Conservation (phyloP, 2,329 filamentous ascomycete genomes). For the Diaporthe nobilis region DNA sequence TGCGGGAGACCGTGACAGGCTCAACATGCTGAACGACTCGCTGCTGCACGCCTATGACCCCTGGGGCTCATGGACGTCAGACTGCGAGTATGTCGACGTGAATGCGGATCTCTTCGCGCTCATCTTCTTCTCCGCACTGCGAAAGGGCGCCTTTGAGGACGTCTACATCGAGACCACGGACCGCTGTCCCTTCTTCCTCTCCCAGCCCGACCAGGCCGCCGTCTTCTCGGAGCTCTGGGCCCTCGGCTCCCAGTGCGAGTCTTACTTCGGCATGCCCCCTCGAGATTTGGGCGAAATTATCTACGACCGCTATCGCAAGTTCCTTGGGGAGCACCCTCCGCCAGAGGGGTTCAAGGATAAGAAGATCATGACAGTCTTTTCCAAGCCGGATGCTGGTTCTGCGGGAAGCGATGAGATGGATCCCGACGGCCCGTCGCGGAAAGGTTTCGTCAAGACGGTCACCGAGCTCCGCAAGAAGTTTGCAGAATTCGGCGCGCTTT, state of each 20-base stretch:
- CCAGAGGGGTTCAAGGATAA: slow-evolving; percentile 45
- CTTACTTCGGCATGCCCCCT: slow-evolving; percentile 71
- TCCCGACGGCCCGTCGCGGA: slow-evolving; percentile 42
- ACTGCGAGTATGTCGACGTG: slow-evolving; percentile 54
- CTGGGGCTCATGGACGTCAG: slow-evolving; percentile 40
- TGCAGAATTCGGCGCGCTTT: slow-evolving; percentile 68
- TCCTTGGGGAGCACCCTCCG: slow-evolving; percentile 48
- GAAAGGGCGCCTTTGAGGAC: slow-evolving; percentile 71
- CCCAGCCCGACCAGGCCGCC: slow-evolving; percentile 73
- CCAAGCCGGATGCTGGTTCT: slow-evolving; percentile 46
- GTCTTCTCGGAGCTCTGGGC: slow-evolving; percentile 76
- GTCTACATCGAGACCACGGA: slow-evolving; percentile 75
- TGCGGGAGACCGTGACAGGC: slow-evolving; percentile 48
- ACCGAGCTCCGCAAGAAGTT: slow-evolving; percentile 46
- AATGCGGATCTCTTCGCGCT: slow-evolving; percentile 69
- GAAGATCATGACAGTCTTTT: slow-evolving; percentile 54
- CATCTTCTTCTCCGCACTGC: slow-evolving; percentile 69
- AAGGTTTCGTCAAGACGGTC: slow-evolving; percentile 42
- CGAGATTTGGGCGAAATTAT: slow-evolving; percentile 61
- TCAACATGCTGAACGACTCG: slow-evolving; percentile 54
- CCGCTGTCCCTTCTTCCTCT: slow-evolving; percentile 72
- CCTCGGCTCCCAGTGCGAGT: slow-evolving; percentile 73
- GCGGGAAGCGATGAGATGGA: slow-evolving; percentile 39
- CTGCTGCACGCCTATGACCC: slow-evolving; percentile 53
- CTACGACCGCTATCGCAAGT: slow-evolving; percentile 50